Conservation (phyloP, 2,329 filamentous ascomycete species). For the Teratosphaeria nubilosa region DNA sequence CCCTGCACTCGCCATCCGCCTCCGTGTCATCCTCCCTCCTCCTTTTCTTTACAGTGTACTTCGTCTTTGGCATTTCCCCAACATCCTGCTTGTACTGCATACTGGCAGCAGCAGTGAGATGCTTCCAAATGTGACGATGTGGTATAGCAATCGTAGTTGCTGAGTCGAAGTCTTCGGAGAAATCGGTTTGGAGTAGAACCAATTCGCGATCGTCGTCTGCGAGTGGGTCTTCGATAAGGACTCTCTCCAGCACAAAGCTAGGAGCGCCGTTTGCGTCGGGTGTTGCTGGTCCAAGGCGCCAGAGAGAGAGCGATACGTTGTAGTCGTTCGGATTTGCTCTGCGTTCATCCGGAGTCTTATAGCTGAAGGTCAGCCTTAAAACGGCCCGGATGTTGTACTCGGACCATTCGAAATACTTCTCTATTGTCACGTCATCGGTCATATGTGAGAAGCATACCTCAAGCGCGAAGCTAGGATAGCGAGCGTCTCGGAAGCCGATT, state of each 20-base stretch:
- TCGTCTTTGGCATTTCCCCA: neutral
- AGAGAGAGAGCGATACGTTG: neutral
- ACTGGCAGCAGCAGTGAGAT: neutral
- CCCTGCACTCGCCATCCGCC: neutral
- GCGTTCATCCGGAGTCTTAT: neutral
- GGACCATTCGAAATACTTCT: neutral
- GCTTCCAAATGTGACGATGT: neutral
- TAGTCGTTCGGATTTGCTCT: neutral
- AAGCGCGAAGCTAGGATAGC: neutral
- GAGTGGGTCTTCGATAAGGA: neutral
- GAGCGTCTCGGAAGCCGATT: neutral
- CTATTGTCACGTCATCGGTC: neutral
- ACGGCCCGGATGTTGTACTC: neutral
- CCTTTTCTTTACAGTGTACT: neutral
- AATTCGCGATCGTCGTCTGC: neutral
- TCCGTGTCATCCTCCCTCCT: neutral
- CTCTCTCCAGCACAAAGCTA: neutral
- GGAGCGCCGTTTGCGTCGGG: neutral
- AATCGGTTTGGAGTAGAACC: neutral
- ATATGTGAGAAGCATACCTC: neutral
- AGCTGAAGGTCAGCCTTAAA: neutral
- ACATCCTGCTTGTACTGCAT: neutral
- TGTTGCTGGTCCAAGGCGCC: neutral
- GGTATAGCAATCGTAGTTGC: neutral
- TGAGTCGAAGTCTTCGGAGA: neutral